Conservation (phyloP, 305 asterid species). For the Fraxinus nigra region DNA sequence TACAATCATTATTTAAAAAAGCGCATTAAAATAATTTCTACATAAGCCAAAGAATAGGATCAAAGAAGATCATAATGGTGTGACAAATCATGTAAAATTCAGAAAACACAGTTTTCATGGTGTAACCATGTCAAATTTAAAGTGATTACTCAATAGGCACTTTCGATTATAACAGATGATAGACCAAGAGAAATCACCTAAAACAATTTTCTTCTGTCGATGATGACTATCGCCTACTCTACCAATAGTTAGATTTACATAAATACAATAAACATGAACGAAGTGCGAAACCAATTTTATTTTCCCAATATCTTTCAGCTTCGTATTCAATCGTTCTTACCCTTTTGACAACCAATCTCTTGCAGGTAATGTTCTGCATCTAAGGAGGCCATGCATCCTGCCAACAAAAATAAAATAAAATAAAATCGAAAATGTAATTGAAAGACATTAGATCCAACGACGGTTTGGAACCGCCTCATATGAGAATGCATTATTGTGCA, state of each 20-base stretch:
- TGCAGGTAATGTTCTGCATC: constrained; percentile 98
- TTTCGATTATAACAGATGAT: background rate
- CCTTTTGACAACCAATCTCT: constrained; percentile 79
- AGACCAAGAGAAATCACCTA: background rate
- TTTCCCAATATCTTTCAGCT: background rate
- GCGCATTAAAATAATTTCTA: too few relatives aligned
- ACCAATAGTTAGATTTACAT: background rate
- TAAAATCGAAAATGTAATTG: background rate
- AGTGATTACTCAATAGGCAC: background rate
- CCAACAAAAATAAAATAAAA: constrained; percentile 14
- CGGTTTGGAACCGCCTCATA: background rate
- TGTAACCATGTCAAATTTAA: too few relatives aligned
- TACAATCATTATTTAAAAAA: too few relatives aligned
- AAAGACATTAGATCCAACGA: background rate
- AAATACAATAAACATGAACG: background rate
- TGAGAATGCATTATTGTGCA: background rate
- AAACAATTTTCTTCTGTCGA: background rate
- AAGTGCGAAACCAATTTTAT: background rate
- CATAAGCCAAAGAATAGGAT: too few relatives aligned
- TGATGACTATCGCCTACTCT: background rate
- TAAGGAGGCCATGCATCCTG: constrained; percentile 98
- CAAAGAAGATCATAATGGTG: too few relatives aligned
- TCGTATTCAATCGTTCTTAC: constrained; percentile 71
- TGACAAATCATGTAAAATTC: too few relatives aligned
- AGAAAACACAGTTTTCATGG: background rate